Evolutionary conservation across 1,284 basidiomycete species (phyloP).

Genomic region (Pseudozyma hubeiensis): DNA sequence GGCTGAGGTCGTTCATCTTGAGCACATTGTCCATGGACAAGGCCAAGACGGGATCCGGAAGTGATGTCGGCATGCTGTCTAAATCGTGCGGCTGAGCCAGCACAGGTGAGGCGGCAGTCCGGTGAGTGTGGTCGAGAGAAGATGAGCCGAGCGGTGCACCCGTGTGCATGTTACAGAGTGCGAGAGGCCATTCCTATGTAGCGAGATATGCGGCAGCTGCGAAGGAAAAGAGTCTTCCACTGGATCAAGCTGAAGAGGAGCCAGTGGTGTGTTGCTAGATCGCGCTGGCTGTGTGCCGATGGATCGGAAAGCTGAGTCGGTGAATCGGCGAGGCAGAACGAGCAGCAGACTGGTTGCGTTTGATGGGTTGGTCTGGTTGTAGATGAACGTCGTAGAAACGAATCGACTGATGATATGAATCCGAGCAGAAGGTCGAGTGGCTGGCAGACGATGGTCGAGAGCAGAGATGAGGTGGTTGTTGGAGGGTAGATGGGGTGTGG

Average conservation of each 20-base stretch:
- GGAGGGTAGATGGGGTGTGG: no score
- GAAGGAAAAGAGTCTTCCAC: no score
- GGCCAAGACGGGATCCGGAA: slow-evolving; percentile 58
- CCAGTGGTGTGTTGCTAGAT: not conserved
- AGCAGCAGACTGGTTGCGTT: no score
- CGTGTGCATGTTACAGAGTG: slow-evolving; percentile 38
- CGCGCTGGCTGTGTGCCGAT: no score
- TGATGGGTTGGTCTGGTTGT: no score
- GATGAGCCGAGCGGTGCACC: slow-evolving; percentile 15
- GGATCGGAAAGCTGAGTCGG: no score
- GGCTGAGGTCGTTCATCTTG: slow-evolving; percentile 52
- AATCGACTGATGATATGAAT: no score
- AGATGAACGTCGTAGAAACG: no score
- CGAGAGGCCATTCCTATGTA: slow-evolving; percentile 26
- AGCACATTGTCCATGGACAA: slow-evolving; percentile 57
- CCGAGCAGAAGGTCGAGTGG: no score
- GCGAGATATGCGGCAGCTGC: not conserved
- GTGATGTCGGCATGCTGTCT: slow-evolving; percentile 41
- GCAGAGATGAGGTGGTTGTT: no score
- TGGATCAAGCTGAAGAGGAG: not conserved
- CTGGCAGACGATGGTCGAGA: no score
- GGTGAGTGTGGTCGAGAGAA: slow-evolving; percentile 1
- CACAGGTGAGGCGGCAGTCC: slow-evolving; percentile 1
- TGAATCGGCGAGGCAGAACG: no score
- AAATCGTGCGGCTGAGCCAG: slow-evolving; percentile 11